Conservation (phyloP, 2,329 filamentous ascomycete genomes). For the Trichoderma sp. region DNA sequence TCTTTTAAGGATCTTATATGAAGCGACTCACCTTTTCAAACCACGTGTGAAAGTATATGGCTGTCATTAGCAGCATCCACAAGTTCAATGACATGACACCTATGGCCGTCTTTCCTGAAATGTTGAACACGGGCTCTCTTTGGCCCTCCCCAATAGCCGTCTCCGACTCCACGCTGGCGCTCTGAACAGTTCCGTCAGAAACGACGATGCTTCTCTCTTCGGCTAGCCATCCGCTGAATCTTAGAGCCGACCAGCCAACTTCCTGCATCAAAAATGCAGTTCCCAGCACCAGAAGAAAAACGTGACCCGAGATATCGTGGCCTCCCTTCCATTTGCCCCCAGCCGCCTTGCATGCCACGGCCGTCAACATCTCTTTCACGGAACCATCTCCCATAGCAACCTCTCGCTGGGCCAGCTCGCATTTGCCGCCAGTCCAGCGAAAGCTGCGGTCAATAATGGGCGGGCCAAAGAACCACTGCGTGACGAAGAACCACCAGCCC, state of each 20-base stretch:
- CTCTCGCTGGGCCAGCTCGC: slow-evolving; percentile 60
- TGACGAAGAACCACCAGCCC: slow-evolving; percentile 78
- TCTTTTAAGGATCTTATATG: neutral
- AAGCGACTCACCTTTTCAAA: slow-evolving; percentile 80
- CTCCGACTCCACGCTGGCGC: slow-evolving; percentile 52
- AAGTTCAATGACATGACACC: slow-evolving; percentile 69
- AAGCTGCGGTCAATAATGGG: slow-evolving; percentile 89
- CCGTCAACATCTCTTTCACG: slow-evolving; percentile 62
- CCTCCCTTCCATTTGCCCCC: slow-evolving; percentile 90
- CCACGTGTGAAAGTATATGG: slow-evolving; percentile 98
- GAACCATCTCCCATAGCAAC: slow-evolving; percentile 48
- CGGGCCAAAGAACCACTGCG: slow-evolving; percentile 96
- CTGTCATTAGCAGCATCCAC: slow-evolving; percentile 99
- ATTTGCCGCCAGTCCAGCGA: slow-evolving; percentile 82
- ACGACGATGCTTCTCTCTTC: slow-evolving; percentile 70
- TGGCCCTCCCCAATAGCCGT: slow-evolving; percentile 28
- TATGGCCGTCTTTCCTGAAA: slow-evolving; percentile 58
- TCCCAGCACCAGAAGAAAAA: slow-evolving; percentile 86
- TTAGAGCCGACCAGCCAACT: slow-evolving; percentile 60
- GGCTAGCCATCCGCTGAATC: slow-evolving; percentile 42
- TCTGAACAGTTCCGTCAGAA: slow-evolving; percentile 65
- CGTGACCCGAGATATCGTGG: slow-evolving; percentile 93
- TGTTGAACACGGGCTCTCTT: slow-evolving; percentile 39
- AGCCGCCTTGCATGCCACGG: slow-evolving; percentile 76
- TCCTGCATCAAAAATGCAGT: slow-evolving; percentile 82